A percentile compares a stretch with the other conserved stretches of the same genome.
Evolutionary conservation across 129 eudicot species (phyloP).

Genomic region (Lactuca saligna): DNA sequence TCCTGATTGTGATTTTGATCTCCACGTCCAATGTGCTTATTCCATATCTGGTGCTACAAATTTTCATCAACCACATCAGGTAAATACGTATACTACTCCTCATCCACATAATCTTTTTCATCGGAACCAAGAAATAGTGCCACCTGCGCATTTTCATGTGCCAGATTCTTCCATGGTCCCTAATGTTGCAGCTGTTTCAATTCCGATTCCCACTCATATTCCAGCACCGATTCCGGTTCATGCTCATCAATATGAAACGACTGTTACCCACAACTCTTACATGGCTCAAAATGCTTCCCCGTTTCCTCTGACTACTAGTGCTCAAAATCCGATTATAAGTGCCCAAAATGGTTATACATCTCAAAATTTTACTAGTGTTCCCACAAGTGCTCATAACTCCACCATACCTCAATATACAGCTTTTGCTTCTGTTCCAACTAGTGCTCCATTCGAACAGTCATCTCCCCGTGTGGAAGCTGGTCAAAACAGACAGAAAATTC

Average conservation of each 20-base stretch:
- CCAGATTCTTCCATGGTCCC: slow-evolving; percentile 2
- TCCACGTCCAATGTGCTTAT: slow-evolving; percentile 45
- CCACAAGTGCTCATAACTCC: slow-evolving; percentile 14
- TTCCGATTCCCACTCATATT: slow-evolving; percentile 12
- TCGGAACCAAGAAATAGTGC: slow-evolving; percentile 15
- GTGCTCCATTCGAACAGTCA: slow-evolving; percentile 16
- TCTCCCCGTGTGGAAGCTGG: slow-evolving; percentile 11
- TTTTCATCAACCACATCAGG: slow-evolving; percentile 13
- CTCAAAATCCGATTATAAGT: slow-evolving; percentile 17
- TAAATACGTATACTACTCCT: slow-evolving; percentile 1
- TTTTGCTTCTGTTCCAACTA: slow-evolving; percentile 11
- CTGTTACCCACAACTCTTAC: slow-evolving; percentile 21
- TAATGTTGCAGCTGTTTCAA: slow-evolving; percentile 2
- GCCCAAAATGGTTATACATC: slow-evolving; percentile 16
- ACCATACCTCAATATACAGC: slow-evolving; percentile 9
- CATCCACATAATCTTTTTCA: slow-evolving; percentile 12
- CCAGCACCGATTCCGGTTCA: slow-evolving; percentile 11
- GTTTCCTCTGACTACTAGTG: not conserved
- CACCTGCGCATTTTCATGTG: not conserved
- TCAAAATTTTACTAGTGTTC: slow-evolving; percentile 20
- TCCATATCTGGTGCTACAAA: slow-evolving; percentile 29
- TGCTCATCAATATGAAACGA: slow-evolving; percentile 18
- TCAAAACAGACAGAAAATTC: slow-evolving; percentile 11
- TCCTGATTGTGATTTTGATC: slow-evolving; percentile 40
- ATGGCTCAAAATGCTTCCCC: slow-evolving; percentile 16